These are phyloP conservation scores for Gastrodia elata DNA, from an alignment of 106 monocot genomes.

Conservation along the genomic window DNA sequence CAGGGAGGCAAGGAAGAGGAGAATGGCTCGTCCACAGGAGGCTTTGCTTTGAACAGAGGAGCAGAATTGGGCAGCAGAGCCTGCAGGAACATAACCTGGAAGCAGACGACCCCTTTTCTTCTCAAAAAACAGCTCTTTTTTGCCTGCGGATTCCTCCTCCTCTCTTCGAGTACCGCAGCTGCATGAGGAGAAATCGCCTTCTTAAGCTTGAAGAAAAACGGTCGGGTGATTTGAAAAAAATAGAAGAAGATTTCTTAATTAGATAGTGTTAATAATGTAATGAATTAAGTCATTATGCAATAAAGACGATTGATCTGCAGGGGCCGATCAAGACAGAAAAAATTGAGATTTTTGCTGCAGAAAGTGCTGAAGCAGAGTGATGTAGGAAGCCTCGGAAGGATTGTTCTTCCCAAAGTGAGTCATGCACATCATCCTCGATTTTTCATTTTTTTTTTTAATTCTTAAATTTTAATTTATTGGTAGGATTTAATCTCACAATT, in stretches of 20 bases:
- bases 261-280: background rate
- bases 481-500: no score
- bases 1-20: conserved; percentile 84
- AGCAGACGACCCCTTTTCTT: background rate
- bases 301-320: conserved; percentile 8
- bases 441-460: no score
- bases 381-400: conserved; percentile 86
- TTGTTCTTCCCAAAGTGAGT: conserved; percentile 91
- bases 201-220: background rate
- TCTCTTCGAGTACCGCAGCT: background rate
- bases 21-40: conserved; percentile 89
- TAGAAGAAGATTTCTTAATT: background rate
- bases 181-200: background rate
- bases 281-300: background rate
- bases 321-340: conserved; percentile 49
- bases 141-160: background rate
- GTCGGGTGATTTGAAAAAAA: background rate
- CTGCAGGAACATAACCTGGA: background rate
- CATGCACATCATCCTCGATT: background rate
- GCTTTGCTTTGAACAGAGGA: conserved; percentile 31
- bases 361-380: conserved; percentile 98
- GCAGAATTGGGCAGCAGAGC: background rate
- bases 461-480: no score
- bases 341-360: conserved; percentile 84
- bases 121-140: conserved; percentile 16